A percentile compares a stretch with the other conserved stretches of the same genome.
Evolutionary conservation across 768 basidiomycete species (phyloP).

Genomic region (Suillus subaureus): DNA sequence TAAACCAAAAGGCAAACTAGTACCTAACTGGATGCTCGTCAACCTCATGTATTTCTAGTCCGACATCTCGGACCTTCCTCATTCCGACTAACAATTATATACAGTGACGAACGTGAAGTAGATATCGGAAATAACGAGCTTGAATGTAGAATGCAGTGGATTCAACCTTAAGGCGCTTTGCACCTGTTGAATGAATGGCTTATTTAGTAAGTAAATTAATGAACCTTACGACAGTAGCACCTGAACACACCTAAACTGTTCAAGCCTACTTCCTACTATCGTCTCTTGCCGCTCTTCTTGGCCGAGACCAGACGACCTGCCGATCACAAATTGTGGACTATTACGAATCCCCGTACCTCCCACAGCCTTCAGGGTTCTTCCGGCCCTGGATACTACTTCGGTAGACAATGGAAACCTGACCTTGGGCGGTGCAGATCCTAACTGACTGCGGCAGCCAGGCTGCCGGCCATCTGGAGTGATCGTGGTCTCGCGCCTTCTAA

Average conservation of each 20-base stretch:
- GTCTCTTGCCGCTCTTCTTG: background rate
- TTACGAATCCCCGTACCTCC: background rate
- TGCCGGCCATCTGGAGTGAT: constrained; percentile 48
- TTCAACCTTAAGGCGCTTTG: background rate
- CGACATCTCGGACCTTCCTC: background rate
- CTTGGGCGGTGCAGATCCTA: constrained; percentile 29
- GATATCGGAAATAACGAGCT: constrained; percentile 8
- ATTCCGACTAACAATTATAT: background rate
- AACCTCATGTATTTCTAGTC: background rate
- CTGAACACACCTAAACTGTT: background rate
- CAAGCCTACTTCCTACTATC: background rate
- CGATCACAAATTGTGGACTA: constrained; percentile 8
- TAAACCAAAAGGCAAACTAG: constrained; percentile 3
- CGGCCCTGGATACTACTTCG: constrained; percentile 19
- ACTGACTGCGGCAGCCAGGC: constrained; percentile 28
- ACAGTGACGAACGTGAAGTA: constrained; percentile 6
- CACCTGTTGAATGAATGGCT: background rate
- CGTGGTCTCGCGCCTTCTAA: constrained; percentile 50
- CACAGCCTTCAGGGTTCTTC: constrained; percentile 20
- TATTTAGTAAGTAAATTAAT: background rate
- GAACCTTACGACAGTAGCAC: background rate
- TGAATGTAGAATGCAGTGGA: background rate
- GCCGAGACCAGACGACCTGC: background rate
- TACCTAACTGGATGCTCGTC: constrained; percentile 1
- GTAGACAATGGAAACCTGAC: constrained; percentile 17